These are phyloP conservation scores for Globisporangium ultimum DNA, from an alignment of 352 stramenopile genomes.

Conservation along the genomic window DNA sequence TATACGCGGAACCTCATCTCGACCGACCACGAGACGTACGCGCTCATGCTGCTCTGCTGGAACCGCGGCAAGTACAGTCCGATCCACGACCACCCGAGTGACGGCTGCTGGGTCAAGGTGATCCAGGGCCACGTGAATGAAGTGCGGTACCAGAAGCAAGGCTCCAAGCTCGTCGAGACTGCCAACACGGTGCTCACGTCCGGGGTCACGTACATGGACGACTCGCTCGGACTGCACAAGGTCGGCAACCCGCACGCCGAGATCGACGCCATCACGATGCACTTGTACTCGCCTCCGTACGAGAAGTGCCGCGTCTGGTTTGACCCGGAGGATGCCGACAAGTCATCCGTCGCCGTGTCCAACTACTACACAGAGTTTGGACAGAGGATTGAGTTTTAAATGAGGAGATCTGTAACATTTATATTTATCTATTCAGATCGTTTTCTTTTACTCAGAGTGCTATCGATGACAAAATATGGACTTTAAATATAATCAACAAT, in stretches of 20 bases:
- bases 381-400: slow-evolving; percentile 29
- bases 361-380: slow-evolving; percentile 86
- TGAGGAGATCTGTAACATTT: neutral
- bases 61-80: slow-evolving; percentile 86
- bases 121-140: slow-evolving; percentile 87
- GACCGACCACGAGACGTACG: slow-evolving; percentile 91
- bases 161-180: slow-evolving; percentile 47
- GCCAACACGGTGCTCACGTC: slow-evolving; percentile 54
- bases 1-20: slow-evolving; percentile 95
- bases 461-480: too few species aligned
- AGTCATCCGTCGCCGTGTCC: slow-evolving; percentile 64
- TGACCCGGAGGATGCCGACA: slow-evolving; percentile 51
- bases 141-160: slow-evolving; percentile 75
- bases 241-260: slow-evolving; percentile 73
- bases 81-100: slow-evolving; percentile 92
- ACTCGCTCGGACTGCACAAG: slow-evolving; percentile 92
- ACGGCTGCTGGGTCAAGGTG: slow-evolving; percentile 91
- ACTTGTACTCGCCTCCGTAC: slow-evolving; percentile 92
- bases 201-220: slow-evolving; percentile 89
- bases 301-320: slow-evolving; percentile 89
- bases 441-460: neutral
- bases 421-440: slow-evolving; percentile 6
- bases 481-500: too few species aligned
- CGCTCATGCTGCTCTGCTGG: slow-evolving; percentile 94
- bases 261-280: slow-evolving; percentile 88